Percentiles rank a stretch among this genome's conserved stretches.
phyloP scores from a whole-genome alignment of 257 asterid genomes.

The Sherardia arvensis region DNA sequence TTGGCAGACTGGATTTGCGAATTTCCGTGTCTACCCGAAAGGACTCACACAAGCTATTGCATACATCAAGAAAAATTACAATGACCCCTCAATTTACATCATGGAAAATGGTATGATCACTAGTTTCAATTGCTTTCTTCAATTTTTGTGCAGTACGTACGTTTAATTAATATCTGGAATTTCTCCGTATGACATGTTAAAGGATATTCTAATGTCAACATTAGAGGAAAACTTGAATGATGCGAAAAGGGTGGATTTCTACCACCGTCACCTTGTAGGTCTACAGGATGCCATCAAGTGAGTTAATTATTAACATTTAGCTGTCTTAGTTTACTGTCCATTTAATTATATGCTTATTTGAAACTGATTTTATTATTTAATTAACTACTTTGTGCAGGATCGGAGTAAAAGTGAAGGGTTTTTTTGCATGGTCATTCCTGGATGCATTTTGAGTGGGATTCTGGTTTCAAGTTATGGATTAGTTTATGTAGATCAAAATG shows the following conservation, averaged over 20 bases:
- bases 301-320: too few relatives aligned
- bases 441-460: constrained; percentile 38
- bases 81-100: constrained; percentile 30
- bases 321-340: too few relatives aligned
- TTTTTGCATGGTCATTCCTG: constrained; percentile 35
- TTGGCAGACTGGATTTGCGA: background rate
- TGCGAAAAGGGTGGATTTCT: constrained; percentile 22
- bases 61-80: constrained; percentile 31
- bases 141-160: background rate
- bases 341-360: too few relatives aligned
- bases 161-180: background rate
- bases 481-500: constrained; percentile 22
- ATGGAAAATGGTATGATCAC: constrained; percentile 36
- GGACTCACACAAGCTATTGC: constrained; percentile 35
- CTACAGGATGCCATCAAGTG: constrained; percentile 27
- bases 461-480: constrained; percentile 39
- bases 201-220: too few relatives aligned
- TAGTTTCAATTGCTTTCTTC: background rate
- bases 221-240: constrained; percentile 11
- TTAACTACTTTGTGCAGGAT: constrained; percentile 12
- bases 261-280: constrained; percentile 25
- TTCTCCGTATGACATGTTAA: too few relatives aligned
- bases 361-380: too few relatives aligned
- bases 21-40: constrained; percentile 19
- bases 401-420: constrained; percentile 41